Base-by-base conservation (phyloP, 768 basidiomycete genomes). In the Kwoniella sp. region DNA sequence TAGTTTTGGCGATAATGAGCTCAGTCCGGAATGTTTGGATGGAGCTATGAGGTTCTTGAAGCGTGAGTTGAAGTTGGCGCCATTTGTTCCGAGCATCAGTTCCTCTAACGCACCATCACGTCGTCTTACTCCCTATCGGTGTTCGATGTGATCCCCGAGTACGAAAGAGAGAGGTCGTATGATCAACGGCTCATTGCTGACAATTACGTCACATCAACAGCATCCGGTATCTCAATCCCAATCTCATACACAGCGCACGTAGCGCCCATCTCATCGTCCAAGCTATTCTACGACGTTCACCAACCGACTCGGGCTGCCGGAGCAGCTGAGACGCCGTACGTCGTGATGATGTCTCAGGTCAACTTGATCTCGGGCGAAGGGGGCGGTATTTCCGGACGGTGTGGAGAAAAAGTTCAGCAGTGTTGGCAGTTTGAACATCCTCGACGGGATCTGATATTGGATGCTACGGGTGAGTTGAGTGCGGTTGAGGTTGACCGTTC, bases 401-500 rank as follows among this genome's bases (percentile, higher is more conserved):
- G 90, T 81, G 92, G 93, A 15, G 84, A 88, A 1, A 86, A 86
- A 68, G 84, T 96, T 36, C 96, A 98, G 79, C 90, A 92, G 71
- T 98, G 95, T 71, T 99, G 96, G 96, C 88, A 90, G 67, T 99
- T 98, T 79, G 91, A 90, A 68, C 96, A 99, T 82, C 95, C 96
- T 1, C 82, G 91, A 63, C 84, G 85, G 58, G 91, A 95, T 75
- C 84, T 88, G 1, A 85, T 90, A 0, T 80, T 92, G 6, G 87
- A 95, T 76, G 80, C 83, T 21, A 83, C 83, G 80, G 92, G 92
- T 90, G 51, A 54, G 73, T 68, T 44, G 46, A 19, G 46, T 7
- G 46, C 46, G 5, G 6, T 19, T 22, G 6, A 47, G 46, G 6
- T 19, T 6, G 17, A 47, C 19, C 5, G 19, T n/a, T 5, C n/a